These are phyloP conservation scores for Ulmus americana DNA, from an alignment of 331 rosid genomes.

Conservation along the genomic window DNA sequence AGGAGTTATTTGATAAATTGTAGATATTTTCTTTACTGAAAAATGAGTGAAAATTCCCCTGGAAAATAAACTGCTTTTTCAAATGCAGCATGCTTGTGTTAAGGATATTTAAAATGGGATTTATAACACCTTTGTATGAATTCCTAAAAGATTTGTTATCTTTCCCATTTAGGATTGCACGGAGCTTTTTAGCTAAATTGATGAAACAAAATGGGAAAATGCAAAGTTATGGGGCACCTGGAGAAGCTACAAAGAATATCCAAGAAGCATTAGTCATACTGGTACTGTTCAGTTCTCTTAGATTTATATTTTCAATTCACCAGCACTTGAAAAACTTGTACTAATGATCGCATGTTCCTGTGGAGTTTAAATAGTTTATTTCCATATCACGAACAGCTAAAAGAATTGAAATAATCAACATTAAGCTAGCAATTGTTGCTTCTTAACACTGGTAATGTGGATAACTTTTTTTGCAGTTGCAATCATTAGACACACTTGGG, in stretches of 20 bases:
- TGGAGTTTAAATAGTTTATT: not conserved
- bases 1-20: too few relatives aligned
- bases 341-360: not conserved
- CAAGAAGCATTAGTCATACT: constrained; percentile 51
- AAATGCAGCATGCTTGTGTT: not conserved
- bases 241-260: constrained; percentile 38
- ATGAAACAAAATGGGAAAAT: constrained; percentile 37
- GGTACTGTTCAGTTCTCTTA: constrained; percentile 39
- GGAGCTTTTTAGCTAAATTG: constrained; percentile 36
- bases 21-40: too few relatives aligned
- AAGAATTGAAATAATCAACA: not conserved
- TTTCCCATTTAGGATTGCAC: constrained; percentile 52
- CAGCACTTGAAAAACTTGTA: not conserved
- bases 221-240: constrained; percentile 27
- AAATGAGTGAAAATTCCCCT: too few relatives aligned
- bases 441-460: not conserved
- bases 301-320: not conserved
- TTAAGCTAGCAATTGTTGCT: not conserved
- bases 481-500: constrained; percentile 60
- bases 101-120: not conserved
- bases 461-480: constrained; percentile 49
- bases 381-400: not conserved
- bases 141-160: constrained; percentile 12
- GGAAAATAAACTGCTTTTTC: not conserved
- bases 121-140: constrained; percentile 8